Conservation (phyloP, 2,329 filamentous ascomycete genomes). For the Ambrosiella xylebori region DNA sequence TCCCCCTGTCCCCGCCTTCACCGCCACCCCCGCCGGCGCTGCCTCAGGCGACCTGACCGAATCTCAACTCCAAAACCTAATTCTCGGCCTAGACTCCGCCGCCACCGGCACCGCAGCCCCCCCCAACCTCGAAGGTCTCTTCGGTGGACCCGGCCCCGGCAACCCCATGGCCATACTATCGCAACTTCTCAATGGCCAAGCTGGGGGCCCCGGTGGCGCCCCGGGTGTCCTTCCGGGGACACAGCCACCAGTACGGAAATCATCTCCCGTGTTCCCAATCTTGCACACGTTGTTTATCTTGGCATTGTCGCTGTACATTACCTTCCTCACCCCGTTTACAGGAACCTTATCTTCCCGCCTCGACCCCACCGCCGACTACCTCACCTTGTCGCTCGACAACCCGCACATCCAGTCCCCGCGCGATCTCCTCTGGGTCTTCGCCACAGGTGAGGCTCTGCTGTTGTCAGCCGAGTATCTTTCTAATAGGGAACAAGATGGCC, state of each 20-base stretch:
- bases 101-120: conserved; percentile 16
- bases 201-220: conserved; percentile 18
- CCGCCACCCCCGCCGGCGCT: conserved; percentile 19
- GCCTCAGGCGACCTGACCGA: conserved; percentile 28
- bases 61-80: conserved; percentile 46
- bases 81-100: conserved; percentile 37
- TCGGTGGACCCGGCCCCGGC: conserved; percentile 12
- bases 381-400: conserved; percentile 13
- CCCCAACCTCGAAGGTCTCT: conserved; percentile 2
- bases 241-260: conserved; percentile 17
- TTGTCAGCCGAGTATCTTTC: conserved; percentile 55
- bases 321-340: conserved; percentile 48
- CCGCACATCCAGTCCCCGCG: conserved; percentile 17
- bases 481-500: conserved; percentile 33
- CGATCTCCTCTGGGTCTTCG: conserved; percentile 60
- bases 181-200: conserved; percentile 43
- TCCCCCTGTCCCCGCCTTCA: conserved; percentile 17
- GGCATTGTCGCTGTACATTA: conserved; percentile 52
- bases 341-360: conserved; percentile 45
- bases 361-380: conserved; percentile 18
- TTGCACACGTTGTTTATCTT: conserved; percentile 58
- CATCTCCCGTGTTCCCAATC: conserved; percentile 48
- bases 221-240: conserved; percentile 15
- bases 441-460: conserved; percentile 56
- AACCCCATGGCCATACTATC: conserved; percentile 44